A percentile compares a stretch with the other conserved stretches of the same genome.
phyloP scores from a whole-genome alignment of 1,284 basidiomycete species.

The Apiotrichum sp. region DNA sequence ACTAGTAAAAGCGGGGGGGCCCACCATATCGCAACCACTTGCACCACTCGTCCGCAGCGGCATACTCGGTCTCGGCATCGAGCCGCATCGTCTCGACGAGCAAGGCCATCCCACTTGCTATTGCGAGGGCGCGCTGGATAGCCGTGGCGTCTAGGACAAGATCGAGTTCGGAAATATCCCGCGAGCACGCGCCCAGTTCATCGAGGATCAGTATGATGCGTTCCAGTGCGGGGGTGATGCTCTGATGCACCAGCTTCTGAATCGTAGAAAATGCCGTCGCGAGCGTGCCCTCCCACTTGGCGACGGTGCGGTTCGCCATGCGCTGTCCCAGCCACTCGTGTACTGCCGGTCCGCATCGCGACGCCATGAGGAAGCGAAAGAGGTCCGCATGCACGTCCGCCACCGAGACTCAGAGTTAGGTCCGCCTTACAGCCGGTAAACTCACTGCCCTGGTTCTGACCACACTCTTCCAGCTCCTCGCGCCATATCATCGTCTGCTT shows the following conservation, averaged over 20 bases:
- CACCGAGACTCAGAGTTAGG: constrained; percentile 20
- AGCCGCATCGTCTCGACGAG: constrained; percentile 32
- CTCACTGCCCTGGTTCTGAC: constrained; percentile 37
- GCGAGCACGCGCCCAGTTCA: constrained; percentile 32
- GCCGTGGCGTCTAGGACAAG: background rate
- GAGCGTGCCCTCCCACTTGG: constrained; percentile 39
- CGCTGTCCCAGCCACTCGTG: constrained; percentile 42
- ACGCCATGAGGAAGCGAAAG: constrained; percentile 38
- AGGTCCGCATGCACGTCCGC: constrained; percentile 39
- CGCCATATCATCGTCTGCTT: constrained; percentile 42
- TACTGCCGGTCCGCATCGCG: constrained; percentile 31
- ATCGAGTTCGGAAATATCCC: constrained; percentile 1
- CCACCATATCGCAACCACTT: constrained; percentile 43
- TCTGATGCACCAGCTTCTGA: constrained; percentile 31
- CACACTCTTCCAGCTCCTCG: constrained; percentile 41
- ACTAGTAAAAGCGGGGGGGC: background rate
- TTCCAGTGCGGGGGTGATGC: constrained; percentile 37
- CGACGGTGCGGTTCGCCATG: constrained; percentile 35
- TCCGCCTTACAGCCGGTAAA: background rate
- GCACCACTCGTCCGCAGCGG: constrained; percentile 34
- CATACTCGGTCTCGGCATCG: constrained; percentile 29
- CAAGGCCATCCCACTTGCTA: constrained; percentile 3
- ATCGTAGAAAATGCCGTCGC: constrained; percentile 27
- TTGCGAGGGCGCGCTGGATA: background rate
- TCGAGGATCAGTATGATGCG: constrained; percentile 36